These are phyloP conservation scores for Gynochthodes officinalis DNA, from an alignment of 257 asterid species.

Conservation along the genomic window DNA sequence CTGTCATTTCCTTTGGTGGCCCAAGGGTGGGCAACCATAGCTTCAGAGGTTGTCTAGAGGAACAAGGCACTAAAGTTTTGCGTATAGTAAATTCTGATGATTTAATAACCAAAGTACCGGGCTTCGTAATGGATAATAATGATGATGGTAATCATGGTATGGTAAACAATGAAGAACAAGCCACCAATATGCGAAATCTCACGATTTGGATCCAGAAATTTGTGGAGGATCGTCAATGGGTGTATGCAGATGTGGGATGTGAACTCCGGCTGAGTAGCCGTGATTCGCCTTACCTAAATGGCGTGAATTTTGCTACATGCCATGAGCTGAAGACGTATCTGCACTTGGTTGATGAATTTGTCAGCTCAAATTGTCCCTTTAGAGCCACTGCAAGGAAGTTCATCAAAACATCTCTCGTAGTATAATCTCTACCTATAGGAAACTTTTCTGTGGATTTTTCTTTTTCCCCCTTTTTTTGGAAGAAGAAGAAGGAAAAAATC, in stretches of 20 bases:
- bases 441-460: no score
- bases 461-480: no score
- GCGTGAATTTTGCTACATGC: constrained; percentile 53
- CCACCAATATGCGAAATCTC: constrained; percentile 12
- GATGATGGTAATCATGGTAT: background rate
- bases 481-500: no score
- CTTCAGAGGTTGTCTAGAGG: constrained; percentile 58
- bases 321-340: constrained; percentile 89
- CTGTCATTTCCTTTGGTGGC: constrained; percentile 90
- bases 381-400: constrained; percentile 65
- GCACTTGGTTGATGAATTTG: constrained; percentile 67
- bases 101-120: constrained; percentile 72
- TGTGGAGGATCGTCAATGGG: constrained; percentile 69
- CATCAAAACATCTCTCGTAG: constrained; percentile 23
- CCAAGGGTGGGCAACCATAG: constrained; percentile 86
- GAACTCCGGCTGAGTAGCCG: constrained; percentile 92
- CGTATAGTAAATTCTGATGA: constrained; percentile 92
- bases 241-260: constrained; percentile 90
- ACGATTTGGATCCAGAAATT: constrained; percentile 50
- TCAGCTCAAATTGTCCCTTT: constrained; percentile 72
- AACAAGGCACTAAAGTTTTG: constrained; percentile 64
- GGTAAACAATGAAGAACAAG: background rate
- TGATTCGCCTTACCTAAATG: constrained; percentile 46
- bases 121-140: constrained; percentile 57
- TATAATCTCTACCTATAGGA: no score